Evolutionary conservation across 805 yeast species (phyloP).

Genomic region (Jamesozyma piceae): DNA sequence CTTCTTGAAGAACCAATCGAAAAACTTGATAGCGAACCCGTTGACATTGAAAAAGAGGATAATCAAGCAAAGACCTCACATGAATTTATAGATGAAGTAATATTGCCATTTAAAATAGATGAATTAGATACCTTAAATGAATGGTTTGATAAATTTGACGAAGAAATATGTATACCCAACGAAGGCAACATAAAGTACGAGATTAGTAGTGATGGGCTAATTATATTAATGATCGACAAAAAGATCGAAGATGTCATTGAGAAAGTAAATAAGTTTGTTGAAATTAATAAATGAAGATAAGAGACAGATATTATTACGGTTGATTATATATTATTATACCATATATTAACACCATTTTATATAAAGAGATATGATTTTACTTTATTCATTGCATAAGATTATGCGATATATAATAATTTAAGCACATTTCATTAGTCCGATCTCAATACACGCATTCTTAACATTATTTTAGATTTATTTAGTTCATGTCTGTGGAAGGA

Average conservation of each 20-base stretch:
- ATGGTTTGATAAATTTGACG: conserved; percentile 32
- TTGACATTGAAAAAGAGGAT: background rate
- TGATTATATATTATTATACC: background rate
- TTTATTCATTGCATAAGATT: background rate
- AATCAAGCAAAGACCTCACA: conserved; percentile 20
- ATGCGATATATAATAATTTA: background rate
- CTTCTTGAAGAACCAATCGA: conserved; percentile 23
- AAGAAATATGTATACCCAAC: conserved; percentile 30
- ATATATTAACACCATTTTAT: background rate
- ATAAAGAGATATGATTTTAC: background rate
- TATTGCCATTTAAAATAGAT: conserved; percentile 24
- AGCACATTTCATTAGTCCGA: background rate
- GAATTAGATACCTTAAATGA: conserved; percentile 26
- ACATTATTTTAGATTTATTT: background rate
- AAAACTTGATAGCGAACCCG: conserved; percentile 6
- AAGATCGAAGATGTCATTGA: conserved; percentile 21
- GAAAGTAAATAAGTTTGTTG: conserved; percentile 24
- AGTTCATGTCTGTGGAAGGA: too few species aligned
- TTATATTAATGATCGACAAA: conserved; percentile 26
- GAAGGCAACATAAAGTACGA: conserved; percentile 33
- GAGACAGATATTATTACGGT: background rate
- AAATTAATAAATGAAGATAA: conserved; percentile 5
- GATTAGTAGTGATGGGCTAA: conserved; percentile 31
- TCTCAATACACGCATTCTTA: too few species aligned
- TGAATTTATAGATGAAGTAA: conserved; percentile 28